Base-by-base conservation (phyloP, 495 filamentous ascomycete species). In the Elasticomyces elasticus region DNA sequence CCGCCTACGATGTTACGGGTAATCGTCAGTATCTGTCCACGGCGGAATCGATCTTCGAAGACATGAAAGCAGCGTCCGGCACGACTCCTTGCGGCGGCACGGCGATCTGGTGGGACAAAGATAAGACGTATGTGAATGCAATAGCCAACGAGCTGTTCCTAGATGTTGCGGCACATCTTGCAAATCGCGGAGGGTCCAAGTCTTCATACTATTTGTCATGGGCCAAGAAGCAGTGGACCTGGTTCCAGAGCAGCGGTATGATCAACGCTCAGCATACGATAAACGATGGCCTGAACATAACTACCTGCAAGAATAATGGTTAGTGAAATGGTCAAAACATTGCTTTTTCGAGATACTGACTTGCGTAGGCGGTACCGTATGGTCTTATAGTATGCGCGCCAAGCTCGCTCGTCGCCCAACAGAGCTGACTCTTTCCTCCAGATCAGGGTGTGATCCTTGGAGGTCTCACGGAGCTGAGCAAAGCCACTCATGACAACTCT, bases 91-190 rank as follows among this genome's bases (percentile, higher is more conserved):
- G 83, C 51, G 75, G 15, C 11, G 48, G 74, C 20, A n/a, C n/a
- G 86, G 85, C 20, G 2, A 74, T 88, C 27, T 86, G 74, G 72
- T 89, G 84, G 84, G 79, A 78, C 63, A 82, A 83, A 55, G 68
- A 71, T 0, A 69, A 74, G 22, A 66, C 67, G 0, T 83, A 85
- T 61, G 79, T 80, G 24, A 85, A 83, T 59, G 83, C 85, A 15
- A 87, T 89, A 54, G 79, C 81, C 42, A 91, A 89, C 66, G 85
- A 88, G 64, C 76, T 89, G 9, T 89, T 81, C 64, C 73, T 91
- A 17, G 75, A 71, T 17, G 76, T 86, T 2, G 85, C 83, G 2
- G 82, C 86, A n/a, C 79, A 82, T 44, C 78, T 91, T n/a, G 83
- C 84, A 30, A 86, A 85, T 64, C 78, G 86, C 11, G 56, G 69